Evolutionary conservation across 2,329 filamentous ascomycete genomes (phyloP), one percentile per base, ranked within the genome.

Genomic region (Pyrenochaeta sp.): DNA sequence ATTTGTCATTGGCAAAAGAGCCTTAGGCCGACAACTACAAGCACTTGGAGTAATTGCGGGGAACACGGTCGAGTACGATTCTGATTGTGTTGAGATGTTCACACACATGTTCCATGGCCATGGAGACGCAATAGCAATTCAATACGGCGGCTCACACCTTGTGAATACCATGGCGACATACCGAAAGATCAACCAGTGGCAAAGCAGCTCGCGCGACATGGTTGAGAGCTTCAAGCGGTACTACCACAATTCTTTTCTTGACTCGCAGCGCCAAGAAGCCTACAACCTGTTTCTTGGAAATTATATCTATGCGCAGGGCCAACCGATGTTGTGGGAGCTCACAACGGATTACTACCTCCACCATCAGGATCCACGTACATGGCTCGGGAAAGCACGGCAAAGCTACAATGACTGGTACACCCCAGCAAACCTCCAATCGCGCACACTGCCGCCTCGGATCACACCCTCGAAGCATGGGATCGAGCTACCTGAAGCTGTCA

Each of bases 91-190:
- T 56, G 97, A 98, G 68, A 86, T 97, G 9, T 97, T 99, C 69
- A 98, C 95, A 1, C 91, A 96, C 71, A 98, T 99, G 94, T 97
- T 93, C 80, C 72, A 98, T 76, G 93, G 96, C 67, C 95, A 99
- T 73, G 95, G 95, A 56, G 95, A 99, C 77, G 97, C 93, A 3
- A 98, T 99, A 71, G 95, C 95, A 0, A 91, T 98, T 52, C 95
- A 99, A 75, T 99, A 99, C 69, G 95, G 95, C 55, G 95, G 95
- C 9, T 98, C 93, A 2, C 95, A 99, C 77, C 85, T 99, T 0
- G 95, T 99, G 69, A 99, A 99, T 75, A 99, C 95, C 0, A 98
- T 99, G 93, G 93, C 96, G 65, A 99, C 95, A 4, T 99, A 99
- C 77, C 91, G 95, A 56, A 98, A 98, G 79, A 96, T 97, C 76